Evolutionary conservation across 495 filamentous ascomycete genomes (phyloP), one percentile per base, ranked within the genome.

Genomic region (Talaromyces nanjingensis): DNA sequence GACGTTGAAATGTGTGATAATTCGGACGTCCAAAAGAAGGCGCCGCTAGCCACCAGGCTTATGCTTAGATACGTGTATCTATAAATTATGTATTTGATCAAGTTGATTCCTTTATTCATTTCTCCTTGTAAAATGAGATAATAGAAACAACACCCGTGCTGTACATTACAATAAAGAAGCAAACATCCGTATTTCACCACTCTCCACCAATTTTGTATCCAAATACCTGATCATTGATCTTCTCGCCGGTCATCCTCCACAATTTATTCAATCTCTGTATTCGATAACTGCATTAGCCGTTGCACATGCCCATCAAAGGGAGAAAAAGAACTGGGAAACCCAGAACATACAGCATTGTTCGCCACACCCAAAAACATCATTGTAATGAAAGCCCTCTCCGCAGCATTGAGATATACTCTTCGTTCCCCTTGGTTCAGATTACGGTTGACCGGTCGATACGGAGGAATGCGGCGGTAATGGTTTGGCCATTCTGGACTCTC

Each of bases 311-410:
- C 64, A 31, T 57, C 24, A 0, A 16, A 20, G n/a, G 7, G 45
- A 3, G 18, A 20, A 9, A 14, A 5, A 7, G 1, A 49, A 20
- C 22, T 2, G 18, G 24, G 27, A 64, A 53, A 16, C 52, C 29
- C n/a, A n/a, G 37, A 47, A 76, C 82, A 66, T 68, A 86, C 84
- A 62, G 77, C 73, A 65, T 84, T 80, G n/a, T 81, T 63, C 73
- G 71, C 74, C 8, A 83, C 78, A 5, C 82, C 83, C 9, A 77
- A 75, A 57, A 85, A 75, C 83, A 87, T 84, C 2, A 77, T 66
- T 54, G 72, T 73, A 56, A 84, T 71, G 61, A 86, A 83, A 20
- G 68, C 73, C 54, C 65, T 69, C 68, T 85, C 82, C 5, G 70
- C 67, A 6, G 34, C 60, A 68, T 77, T 81, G 12, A 61, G 67